Conservation (phyloP, 2,329 filamentous ascomycete genomes). For the Apiospora sp. region DNA sequence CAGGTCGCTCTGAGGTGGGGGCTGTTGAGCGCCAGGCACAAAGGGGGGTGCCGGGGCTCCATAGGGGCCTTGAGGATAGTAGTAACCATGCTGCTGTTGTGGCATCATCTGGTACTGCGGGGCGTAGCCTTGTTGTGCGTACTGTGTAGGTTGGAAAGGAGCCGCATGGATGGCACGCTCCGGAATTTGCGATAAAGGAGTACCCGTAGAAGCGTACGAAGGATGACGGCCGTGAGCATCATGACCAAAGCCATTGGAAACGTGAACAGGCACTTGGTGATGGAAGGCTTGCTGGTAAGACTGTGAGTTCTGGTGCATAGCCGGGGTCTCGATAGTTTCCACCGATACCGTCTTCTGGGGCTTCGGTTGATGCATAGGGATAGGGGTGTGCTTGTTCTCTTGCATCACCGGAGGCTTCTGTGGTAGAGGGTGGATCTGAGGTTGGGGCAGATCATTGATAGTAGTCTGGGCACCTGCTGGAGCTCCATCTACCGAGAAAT, state of each 20-base stretch:
- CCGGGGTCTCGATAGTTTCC: conserved; percentile 88
- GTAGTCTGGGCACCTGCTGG: conserved; percentile 44
- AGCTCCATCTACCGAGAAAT: conserved; percentile 31
- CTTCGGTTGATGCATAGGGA: conserved; percentile 90
- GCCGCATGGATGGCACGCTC: conserved; percentile 91
- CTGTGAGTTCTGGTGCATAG: conserved; percentile 56
- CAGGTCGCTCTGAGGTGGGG: conserved; percentile 48
- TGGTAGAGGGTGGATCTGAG: conserved; percentile 65
- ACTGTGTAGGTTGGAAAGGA: conserved; percentile 82
- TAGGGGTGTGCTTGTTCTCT: conserved; percentile 60
- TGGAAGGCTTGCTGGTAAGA: conserved; percentile 85
- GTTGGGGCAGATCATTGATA: conserved; percentile 62
- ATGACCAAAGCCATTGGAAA: conserved; percentile 63
- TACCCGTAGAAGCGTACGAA: conserved; percentile 76
- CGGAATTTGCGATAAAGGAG: conserved; percentile 89
- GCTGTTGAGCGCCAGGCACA: conserved; percentile 57
- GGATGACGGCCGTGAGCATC: conserved; percentile 71
- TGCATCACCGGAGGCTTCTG: conserved; percentile 63
- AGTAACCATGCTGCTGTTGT: conserved; percentile 65
- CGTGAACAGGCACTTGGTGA: conserved; percentile 86
- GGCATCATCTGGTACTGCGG: conserved; percentile 66
- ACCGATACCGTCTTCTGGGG: conserved; percentile 95
- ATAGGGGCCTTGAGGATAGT: conserved; percentile 66
- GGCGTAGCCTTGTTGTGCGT: conserved; percentile 67
- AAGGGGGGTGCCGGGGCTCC: conserved; percentile 61